Base-by-base conservation (phyloP, 75 land plant genomes). In the Cunninghamia lanceolata region DNA sequence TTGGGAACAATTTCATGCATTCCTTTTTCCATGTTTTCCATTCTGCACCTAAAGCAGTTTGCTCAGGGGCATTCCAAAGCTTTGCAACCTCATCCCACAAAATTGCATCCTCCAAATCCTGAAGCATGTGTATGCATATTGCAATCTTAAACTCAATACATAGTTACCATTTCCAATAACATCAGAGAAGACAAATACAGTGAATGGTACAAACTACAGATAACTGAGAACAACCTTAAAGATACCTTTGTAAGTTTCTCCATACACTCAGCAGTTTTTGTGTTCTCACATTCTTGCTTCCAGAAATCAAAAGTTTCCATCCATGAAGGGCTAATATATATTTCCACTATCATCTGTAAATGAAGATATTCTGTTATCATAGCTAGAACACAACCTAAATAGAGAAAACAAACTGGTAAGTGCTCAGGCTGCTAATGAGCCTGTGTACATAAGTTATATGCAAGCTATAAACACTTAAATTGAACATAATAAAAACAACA, bases 1-100 rank as follows among this genome's bases (percentile, higher is more conserved):
- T 56, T 28, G 91, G 87, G 78, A 95, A 90, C 90, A 81, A 88
- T 85, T 92, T 91, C 85, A 90, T 91, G 46, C 84, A 92, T 71
- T 94, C 94, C 82, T 93, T 94, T 83, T 97, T 98, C 96, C 94
- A 94, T 15, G 90, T 88, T 83, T 89, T 93, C 99, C 98, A 96
- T 80, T 94, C 96, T 84, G 94, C 86, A 84, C 90, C 93, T 73
- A 93, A 77, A 8, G 89, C 92, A 34, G 90, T 83, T 84, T 92
- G 92, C 70, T 85, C 87, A 36, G 94, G 90, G 56, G 91, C 90
- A 90, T 90, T 90, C 92, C 90, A 89, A 30, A 91, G 96, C 11
- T 86, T 87, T 28, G 86, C 87, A 39, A 96, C 93, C 74, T 93
- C 85, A 38, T 95, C 91, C 99, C 99, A 98, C 21, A 93, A 85